Base-by-base conservation (phyloP, 495 filamentous ascomycete genomes). In the Penicillium crystallinum region DNA sequence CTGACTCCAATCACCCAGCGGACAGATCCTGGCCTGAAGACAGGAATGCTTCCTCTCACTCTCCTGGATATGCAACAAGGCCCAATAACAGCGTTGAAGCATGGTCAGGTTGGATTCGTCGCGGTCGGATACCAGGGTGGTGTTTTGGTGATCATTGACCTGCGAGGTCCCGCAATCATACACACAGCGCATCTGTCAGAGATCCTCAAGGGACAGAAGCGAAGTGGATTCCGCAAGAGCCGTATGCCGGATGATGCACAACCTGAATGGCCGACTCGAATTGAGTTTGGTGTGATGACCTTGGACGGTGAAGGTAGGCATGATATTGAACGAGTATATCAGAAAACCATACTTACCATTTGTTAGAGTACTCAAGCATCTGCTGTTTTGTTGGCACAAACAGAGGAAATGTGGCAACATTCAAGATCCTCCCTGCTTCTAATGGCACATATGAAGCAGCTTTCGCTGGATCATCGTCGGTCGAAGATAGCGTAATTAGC, bases 261-360 rank as follows among this genome's bases (percentile, higher is more conserved):
- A 45, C 61, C 69, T 22, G 92, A 95, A 63, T 95, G 83, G 83
- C 82, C 83, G 25, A 89, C 84, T 6, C 73, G 69, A 34, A 78
- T 97, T 10, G 88, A 96, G 66, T 98, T 97, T 73, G 90, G 88
- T 52, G 89, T 97, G 25, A 85, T 98, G 83, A 93, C 86, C 11
- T 73, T 96, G 17, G 93, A 97, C 38, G 89, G 86, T 0, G 92
- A 97, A 68, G 80, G 82, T 84, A 68, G 53, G 59, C 14, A 21
- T 27, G 22, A 19, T 12, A n/a, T 29, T 15, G 9, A 40, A 23
- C 22, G n/a, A 21, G 2, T 19, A 1, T 10, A 40, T 15, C 4
- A 30, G 14, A 39, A 1, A 7, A 43, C 11, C 11, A 19, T 48
- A 53, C 68, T 70, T 53, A 73, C 42, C 6, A 42, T 27, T 41